phyloP scores from a whole-genome alignment of 768 basidiomycete species.

The Hypholoma sublateritium region DNA sequence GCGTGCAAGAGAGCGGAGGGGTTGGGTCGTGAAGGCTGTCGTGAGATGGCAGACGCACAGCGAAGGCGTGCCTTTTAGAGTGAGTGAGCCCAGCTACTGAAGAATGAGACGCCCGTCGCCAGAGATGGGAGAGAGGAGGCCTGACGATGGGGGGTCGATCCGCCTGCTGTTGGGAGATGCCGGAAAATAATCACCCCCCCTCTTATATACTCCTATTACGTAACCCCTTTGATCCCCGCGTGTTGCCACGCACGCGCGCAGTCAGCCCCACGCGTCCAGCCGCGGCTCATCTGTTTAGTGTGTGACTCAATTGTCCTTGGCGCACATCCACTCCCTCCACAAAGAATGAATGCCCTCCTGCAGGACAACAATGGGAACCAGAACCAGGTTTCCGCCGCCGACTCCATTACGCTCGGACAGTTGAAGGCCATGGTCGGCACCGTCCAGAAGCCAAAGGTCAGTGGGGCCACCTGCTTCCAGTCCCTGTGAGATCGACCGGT shows the following conservation, averaged over 20 bases:
- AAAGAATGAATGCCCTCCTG: background rate
- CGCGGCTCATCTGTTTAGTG: conserved; percentile 1
- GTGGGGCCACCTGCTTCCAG: conserved; percentile 12
- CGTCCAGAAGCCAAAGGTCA: conserved; percentile 74
- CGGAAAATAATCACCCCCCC: conserved; percentile 15
- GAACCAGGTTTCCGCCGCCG: conserved; percentile 25
- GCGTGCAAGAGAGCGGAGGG: conserved; percentile 54
- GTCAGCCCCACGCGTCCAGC: too few relatives aligned
- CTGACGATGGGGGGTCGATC: conserved; percentile 50
- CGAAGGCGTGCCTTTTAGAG: conserved; percentile 90
- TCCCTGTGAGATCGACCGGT: background rate
- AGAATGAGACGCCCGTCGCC: conserved; percentile 29
- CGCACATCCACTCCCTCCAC: too few relatives aligned
- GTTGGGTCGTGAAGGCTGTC: conserved; percentile 70
- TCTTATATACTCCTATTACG: conserved; percentile 30
- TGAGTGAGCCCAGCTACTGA: conserved; percentile 30
- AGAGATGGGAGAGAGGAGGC: conserved; percentile 29
- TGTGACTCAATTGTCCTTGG: background rate
- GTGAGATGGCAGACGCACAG: conserved; percentile 82
- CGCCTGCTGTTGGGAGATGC: conserved; percentile 38
- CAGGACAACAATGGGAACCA: conserved; percentile 20
- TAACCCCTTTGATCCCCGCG: conserved; percentile 26
- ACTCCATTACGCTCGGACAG: conserved; percentile 79
- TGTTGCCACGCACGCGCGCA: too few relatives aligned
- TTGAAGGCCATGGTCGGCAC: conserved; percentile 71